Evolutionary conservation across 2,329 filamentous ascomycete genomes (phyloP), one percentile per base, ranked within the genome.

Genomic region (Harringtonia lauricola): DNA sequence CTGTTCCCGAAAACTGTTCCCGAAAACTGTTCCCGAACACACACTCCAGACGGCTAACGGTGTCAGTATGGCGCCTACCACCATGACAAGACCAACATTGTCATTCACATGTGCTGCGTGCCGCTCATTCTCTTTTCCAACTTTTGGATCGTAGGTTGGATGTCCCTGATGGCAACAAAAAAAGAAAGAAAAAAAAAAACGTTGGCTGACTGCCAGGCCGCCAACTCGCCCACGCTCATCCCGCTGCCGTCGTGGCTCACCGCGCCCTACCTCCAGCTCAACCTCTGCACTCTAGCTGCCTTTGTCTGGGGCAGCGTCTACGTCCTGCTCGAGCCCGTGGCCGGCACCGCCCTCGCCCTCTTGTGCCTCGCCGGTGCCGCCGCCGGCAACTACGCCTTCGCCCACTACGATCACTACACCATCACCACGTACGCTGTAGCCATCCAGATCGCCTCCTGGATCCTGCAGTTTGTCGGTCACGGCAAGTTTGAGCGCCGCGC

Each of bases 251-350:
- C 71, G 48, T 83, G 75, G 66, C 72, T 85, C 28, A 82, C 78
- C 26, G 67, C 78, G 21, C 79, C 81, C 26, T 78, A 84, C 55
- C 74, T 82, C 49, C 71, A 74, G 22, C 74, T 80, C 46, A 89
- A 79, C 52, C 66, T 79, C 36, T 77, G 76, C 50, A 86, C 76
- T 13, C 74, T 84, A 44, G 65, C 67, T 36, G 77, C 79, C 29
- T 71, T 78, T 42, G 57, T 81, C 24, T 95, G 92, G 64, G 75
- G 83, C 31, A 74, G 74, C 2, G 75, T 95, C 44, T 98, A 96
- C 59, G 72, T 96, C 39, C 75, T 98, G 19, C 81, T 98, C 57
- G 92, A 98, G 59, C 92, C 92, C 1, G 87, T 96, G 1, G 92
- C 92, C 12, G 92, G 92, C 41, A 80, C 78, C 12, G 66, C 85